Base-by-base conservation (phyloP, 805 yeast species). In the Yarrowia divulgata region DNA sequence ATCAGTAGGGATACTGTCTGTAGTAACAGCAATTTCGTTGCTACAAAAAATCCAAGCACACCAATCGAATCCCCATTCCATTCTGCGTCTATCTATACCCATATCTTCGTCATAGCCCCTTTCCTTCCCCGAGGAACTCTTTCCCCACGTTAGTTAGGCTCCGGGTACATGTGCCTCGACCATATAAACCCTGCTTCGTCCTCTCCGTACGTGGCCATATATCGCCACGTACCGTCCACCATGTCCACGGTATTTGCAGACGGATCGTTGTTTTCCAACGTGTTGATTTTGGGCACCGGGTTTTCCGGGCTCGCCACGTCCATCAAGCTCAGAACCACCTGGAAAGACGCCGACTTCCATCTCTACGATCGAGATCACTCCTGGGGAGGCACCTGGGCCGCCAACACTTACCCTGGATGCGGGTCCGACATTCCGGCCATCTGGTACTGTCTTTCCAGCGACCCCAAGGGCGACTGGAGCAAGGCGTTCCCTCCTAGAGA, bases 361-460 rank as follows among this genome's bases (percentile, higher is more conserved):
- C 52, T 72, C 19, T 72, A 63, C 34, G 73, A 71, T 10, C 64
- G 68, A 9, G 63, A 72, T 19, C 45, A 37, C 13, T 68, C 60
- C 19, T 52, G 73, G 63, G 74, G 74, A 1, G 74, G 74, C 12
- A 73, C 74, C 19, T 73, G 74, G 74, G 68, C 55, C 14, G 70
- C 71, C 32, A 72, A 73, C 60, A 63, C 71, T 13, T 73, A 73
- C 35, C 74, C 74, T 2, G 73, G 73, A 9, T 72, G 73, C 34
- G 72, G 73, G 9, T 57, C 66, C 5, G 73, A 72, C 58, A 70
- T 72, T 29, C 73, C 73, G 16, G 73, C 73, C n/a, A 67, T 69
- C 32, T 69, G 70, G 68, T 72, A 72, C 57, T 71, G 73, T 8
- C 66, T 71, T 12, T 68, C 72, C 1, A 58, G 68, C 18, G 73